phyloP scores from a whole-genome alignment of 1,284 basidiomycete genomes.

The Violaceomyces palustris region DNA sequence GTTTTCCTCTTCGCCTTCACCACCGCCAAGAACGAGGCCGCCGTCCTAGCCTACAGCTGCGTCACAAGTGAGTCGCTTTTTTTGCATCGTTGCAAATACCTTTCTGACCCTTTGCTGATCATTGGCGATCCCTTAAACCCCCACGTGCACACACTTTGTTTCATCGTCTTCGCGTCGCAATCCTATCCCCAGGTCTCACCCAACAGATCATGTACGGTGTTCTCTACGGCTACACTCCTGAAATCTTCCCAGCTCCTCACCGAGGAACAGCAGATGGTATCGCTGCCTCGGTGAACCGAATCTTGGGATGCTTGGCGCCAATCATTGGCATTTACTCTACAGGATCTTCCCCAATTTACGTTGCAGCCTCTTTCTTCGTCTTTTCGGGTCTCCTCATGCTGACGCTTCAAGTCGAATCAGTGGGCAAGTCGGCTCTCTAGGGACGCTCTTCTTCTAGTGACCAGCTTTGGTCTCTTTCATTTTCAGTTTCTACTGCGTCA shows the following conservation, averaged over 20 bases:
- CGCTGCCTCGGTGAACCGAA: conserved; percentile 41
- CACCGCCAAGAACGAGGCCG: conserved; percentile 25
- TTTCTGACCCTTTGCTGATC: no score
- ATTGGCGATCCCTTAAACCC: neutral
- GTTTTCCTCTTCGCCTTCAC: conserved; percentile 51
- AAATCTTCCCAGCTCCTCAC: conserved; percentile 46
- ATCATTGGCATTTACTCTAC: conserved; percentile 45
- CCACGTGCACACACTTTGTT: neutral
- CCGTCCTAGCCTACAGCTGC: conserved; percentile 45
- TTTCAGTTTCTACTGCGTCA: no score
- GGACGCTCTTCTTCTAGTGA: neutral
- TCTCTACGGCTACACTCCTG: conserved; percentile 47
- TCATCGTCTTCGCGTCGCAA: neutral
- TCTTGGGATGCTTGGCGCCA: conserved; percentile 45
- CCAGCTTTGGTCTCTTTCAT: no score
- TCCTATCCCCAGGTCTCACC: conserved; percentile 25
- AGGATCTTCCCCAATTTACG: conserved; percentile 34
- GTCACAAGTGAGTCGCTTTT: no score
- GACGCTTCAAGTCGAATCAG: conserved; percentile 40
- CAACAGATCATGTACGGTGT: conserved; percentile 47
- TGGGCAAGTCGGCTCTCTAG: conserved; percentile 25
- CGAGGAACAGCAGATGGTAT: conserved; percentile 51
- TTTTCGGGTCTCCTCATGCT: conserved; percentile 35
- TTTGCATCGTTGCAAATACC: no score
- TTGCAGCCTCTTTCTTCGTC: conserved; percentile 42